Percentiles rank a stretch among this genome's conserved stretches.
Evolutionary conservation across 495 filamentous ascomycete species (phyloP).

Genomic region (Trichoderma parareesei): DNA sequence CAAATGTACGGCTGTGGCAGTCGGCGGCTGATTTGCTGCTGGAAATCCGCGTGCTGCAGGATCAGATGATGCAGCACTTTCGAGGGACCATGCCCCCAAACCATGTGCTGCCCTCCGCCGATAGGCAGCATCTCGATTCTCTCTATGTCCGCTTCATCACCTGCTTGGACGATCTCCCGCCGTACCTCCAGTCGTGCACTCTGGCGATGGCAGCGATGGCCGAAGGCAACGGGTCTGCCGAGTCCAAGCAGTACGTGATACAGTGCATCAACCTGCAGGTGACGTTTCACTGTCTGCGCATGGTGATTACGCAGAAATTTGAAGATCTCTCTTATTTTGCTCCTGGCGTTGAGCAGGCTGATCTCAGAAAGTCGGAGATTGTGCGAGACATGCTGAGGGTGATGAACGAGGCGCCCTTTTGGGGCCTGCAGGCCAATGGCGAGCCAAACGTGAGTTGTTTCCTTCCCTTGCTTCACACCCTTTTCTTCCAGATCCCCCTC

Average conservation of each 20-base stretch:
- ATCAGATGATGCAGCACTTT: constrained; percentile 9
- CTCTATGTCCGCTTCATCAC: constrained; percentile 12
- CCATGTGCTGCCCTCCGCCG: background rate
- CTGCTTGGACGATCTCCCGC: constrained; percentile 10
- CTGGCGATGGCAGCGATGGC: constrained; percentile 2
- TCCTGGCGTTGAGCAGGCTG: constrained; percentile 8
- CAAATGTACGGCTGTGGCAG: constrained; percentile 10
- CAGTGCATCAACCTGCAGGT: constrained; percentile 23
- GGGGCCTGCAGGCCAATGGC: constrained; percentile 8
- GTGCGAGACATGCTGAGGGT: constrained; percentile 10
- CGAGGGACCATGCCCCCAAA: constrained; percentile 1
- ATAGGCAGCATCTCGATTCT: constrained; percentile 9
- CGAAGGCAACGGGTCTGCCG: constrained; percentile 5
- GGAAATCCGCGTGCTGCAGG: constrained; percentile 7
- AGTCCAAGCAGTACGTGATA: constrained; percentile 16
- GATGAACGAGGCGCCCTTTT: constrained; percentile 12
- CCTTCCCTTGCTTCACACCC: background rate
- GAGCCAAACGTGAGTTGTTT: constrained; percentile 5
- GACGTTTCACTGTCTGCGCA: constrained; percentile 23
- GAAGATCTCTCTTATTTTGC: constrained; percentile 17
- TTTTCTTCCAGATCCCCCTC: background rate
- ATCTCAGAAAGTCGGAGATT: constrained; percentile 6
- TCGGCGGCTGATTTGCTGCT: constrained; percentile 6
- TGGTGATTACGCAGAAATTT: constrained; percentile 24
- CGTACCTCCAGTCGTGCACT: constrained; percentile 10